Percentiles rank a stretch among this genome's conserved stretches.
phyloP scores from a whole-genome alignment of 192 early-diverging fungal species.

The Helicostylum pulchrum region DNA sequence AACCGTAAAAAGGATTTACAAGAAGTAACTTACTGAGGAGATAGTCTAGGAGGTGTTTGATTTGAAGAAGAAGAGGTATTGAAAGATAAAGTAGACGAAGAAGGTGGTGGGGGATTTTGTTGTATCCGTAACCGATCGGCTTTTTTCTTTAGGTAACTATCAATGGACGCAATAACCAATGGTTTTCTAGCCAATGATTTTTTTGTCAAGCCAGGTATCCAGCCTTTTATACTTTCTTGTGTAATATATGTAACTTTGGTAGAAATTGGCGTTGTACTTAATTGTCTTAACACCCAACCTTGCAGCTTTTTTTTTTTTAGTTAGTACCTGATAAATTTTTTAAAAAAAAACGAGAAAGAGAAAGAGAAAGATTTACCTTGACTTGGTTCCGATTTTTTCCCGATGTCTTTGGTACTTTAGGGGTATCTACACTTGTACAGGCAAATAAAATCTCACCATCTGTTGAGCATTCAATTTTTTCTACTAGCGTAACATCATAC shows the following conservation, averaged over 20 bases:
- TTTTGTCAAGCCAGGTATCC: conserved; percentile 48
- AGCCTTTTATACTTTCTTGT: conserved; percentile 39
- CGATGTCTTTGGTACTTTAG: conserved; percentile 41
- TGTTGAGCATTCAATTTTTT: conserved; percentile 41
- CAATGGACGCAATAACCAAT: conserved; percentile 41
- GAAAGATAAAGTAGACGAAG: background rate
- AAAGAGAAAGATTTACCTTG: conserved; percentile 19
- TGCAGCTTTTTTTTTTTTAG: too few relatives aligned
- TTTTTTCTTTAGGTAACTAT: conserved; percentile 47
- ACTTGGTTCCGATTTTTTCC: conserved; percentile 44
- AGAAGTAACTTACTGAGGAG: background rate
- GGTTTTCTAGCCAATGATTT: conserved; percentile 46
- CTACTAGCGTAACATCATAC: conserved; percentile 38
- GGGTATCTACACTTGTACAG: conserved; percentile 43
- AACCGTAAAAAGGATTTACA: too few relatives aligned
- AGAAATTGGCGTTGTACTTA: conserved; percentile 40
- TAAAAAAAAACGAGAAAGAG: too few relatives aligned
- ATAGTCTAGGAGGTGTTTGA: background rate
- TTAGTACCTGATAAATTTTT: background rate
- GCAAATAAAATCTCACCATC: conserved; percentile 54
- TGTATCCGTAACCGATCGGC: conserved; percentile 18
- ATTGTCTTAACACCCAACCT: conserved; percentile 49
- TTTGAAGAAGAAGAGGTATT: conserved; percentile 6
- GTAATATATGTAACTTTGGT: conserved; percentile 52
- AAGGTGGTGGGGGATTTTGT: too few relatives aligned